These are phyloP conservation scores for Aegilops speltoides DNA, from an alignment of 176 grass and related monocot species.

Conservation along the genomic window DNA sequence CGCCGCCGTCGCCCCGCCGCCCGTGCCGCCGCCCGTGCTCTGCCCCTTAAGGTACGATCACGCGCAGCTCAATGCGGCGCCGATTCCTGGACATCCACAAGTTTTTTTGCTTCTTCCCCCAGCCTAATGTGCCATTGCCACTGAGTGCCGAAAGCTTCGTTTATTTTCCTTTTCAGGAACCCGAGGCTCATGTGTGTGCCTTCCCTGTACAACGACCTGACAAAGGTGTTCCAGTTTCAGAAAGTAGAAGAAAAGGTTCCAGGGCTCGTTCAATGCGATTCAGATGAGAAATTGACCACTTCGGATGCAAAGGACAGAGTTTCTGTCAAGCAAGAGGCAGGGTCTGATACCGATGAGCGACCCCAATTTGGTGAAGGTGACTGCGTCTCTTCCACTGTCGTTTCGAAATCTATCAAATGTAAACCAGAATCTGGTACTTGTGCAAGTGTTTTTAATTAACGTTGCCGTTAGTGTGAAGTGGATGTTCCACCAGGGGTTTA, in stretches of 20 bases:
- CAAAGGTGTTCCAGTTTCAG: conserved; percentile 44
- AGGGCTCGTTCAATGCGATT: background rate
- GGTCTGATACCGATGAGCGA: background rate
- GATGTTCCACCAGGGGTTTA: background rate
- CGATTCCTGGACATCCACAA: background rate
- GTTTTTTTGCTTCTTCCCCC: background rate
- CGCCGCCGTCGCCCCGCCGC: conserved; percentile 26
- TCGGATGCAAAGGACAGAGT: background rate
- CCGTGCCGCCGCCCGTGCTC: conserved; percentile 28
- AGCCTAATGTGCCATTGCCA: background rate
- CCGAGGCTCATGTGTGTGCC: conserved; percentile 43
- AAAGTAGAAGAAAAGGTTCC: conserved; percentile 12
- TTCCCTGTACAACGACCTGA: conserved; percentile 42
- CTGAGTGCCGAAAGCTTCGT: background rate
- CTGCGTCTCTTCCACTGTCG: conserved; percentile 13
- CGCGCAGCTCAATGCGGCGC: background rate
- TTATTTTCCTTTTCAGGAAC: conserved; percentile 34
- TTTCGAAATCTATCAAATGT: background rate
- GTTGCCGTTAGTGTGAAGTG: background rate
- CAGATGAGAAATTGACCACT: background rate
- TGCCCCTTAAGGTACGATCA: conserved; percentile 17
- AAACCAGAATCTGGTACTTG: background rate
- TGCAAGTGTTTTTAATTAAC: background rate
- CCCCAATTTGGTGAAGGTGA: conserved; percentile 33
- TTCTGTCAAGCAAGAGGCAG: background rate